Percentiles rank a stretch among this genome's conserved stretches.
Conservation (phyloP, 495 filamentous ascomycete species). For the Xylaria castorea region DNA sequence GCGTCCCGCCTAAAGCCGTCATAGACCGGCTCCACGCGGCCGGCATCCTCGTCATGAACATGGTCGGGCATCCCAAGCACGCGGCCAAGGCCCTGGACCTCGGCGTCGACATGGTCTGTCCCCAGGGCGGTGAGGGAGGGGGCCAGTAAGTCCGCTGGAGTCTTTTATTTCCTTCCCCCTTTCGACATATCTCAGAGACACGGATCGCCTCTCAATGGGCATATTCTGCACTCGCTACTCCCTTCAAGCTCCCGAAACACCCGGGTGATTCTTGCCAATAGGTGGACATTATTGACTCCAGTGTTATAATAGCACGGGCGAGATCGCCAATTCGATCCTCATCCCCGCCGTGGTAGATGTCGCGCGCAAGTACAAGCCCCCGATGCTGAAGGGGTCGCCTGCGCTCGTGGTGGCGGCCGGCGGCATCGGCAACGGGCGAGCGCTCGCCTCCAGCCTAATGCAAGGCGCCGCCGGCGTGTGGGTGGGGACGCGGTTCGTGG, state of each 20-base stretch:
- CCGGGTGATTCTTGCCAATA: too few species aligned
- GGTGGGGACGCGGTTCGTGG: conserved; percentile 89
- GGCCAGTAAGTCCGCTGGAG: too few species aligned
- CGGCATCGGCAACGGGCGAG: conserved; percentile 73
- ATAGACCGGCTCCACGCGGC: conserved; percentile 75
- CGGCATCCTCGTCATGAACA: conserved; percentile 87
- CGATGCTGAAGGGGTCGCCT: conserved; percentile 52
- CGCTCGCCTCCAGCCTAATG: conserved; percentile 73
- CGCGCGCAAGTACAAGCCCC: conserved; percentile 64
- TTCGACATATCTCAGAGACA: too few species aligned
- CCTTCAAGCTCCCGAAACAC: too few species aligned
- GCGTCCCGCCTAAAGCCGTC: conserved; percentile 72
- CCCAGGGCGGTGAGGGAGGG: conserved; percentile 81
- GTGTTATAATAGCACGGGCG: too few species aligned
- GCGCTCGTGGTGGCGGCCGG: conserved; percentile 78
- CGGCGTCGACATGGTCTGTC: conserved; percentile 85
- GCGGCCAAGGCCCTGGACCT: conserved; percentile 80
- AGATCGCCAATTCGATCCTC: conserved; percentile 74
- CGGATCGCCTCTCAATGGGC: too few species aligned
- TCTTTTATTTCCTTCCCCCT: too few species aligned
- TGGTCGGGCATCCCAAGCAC: conserved; percentile 92
- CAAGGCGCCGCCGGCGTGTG: conserved; percentile 77
- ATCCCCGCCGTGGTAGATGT: conserved; percentile 81
- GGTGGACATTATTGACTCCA: too few species aligned
- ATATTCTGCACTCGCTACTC: too few species aligned